Percentiles rank a stretch among this genome's conserved stretches.
These are phyloP conservation scores for Annona cherimola DNA, from an alignment of 164 flowering plant species.

Conservation along the genomic window DNA sequence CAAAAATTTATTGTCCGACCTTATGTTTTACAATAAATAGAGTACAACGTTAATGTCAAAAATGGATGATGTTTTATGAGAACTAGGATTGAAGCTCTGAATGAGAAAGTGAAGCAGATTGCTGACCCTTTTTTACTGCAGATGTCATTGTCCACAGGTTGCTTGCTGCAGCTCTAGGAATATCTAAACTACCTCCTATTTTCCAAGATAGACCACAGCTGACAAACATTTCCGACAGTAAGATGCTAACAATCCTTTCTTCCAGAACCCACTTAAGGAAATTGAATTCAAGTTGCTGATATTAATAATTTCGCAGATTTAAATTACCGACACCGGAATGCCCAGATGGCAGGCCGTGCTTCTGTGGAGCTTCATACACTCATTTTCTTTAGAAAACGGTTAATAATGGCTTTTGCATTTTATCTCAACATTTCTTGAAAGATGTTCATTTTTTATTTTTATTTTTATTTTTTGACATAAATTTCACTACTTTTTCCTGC, in stretches of 20 bases:
- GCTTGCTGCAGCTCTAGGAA: slow-evolving; percentile 93
- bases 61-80: not conserved
- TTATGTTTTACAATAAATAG: not conserved
- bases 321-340: slow-evolving; percentile 95
- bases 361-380: slow-evolving; percentile 97
- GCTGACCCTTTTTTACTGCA: slow-evolving; percentile 26
- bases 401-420: not conserved
- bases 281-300: not conserved
- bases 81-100: not conserved
- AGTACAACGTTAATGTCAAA: not conserved
- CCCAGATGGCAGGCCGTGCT: slow-evolving; percentile 96
- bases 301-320: slow-evolving; percentile 47
- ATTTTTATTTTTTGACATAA: not conserved
- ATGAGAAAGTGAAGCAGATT: not conserved
- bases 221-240: slow-evolving; percentile 87
- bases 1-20: not conserved
- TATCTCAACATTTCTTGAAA: not conserved
- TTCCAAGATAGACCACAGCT: slow-evolving; percentile 86
- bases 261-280: not conserved
- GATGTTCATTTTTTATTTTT: not conserved
- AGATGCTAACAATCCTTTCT: slow-evolving; percentile 16
- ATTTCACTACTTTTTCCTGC: slow-evolving; percentile 11
- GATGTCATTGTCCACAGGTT: slow-evolving; percentile 96
- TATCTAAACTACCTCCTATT: slow-evolving; percentile 68
- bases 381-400: slow-evolving; percentile 86